Evolutionary conservation across 2,329 filamentous ascomycete species (phyloP).

Genomic region (Penicillium crustosum): DNA sequence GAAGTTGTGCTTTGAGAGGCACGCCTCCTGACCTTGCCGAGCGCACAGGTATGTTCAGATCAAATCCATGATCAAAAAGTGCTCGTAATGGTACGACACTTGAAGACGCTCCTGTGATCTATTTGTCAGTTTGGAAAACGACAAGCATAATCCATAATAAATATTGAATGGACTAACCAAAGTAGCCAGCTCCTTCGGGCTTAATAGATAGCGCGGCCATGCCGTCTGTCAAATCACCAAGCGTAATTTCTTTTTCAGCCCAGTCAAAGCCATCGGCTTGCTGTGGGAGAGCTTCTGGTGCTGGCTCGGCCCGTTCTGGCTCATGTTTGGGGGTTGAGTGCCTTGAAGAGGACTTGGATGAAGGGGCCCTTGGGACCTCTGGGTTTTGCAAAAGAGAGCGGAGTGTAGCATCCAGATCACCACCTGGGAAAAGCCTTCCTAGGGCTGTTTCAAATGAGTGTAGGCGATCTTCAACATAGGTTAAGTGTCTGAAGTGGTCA

Average conservation of each 20-base stretch:
- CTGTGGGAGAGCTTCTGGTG: conserved; percentile 47
- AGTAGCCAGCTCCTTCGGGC: conserved; percentile 43
- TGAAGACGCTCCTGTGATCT: conserved; percentile 35
- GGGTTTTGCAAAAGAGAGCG: conserved; percentile 40
- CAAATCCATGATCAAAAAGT: conserved; percentile 41
- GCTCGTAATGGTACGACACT: conserved; percentile 43
- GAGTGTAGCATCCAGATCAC: conserved; percentile 42
- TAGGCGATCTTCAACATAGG: conserved; percentile 43
- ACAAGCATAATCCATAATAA: neutral
- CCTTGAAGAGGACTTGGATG: conserved; percentile 40
- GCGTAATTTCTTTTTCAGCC: conserved; percentile 41
- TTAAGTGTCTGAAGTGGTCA: conserved; percentile 35
- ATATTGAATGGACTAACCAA: conserved; percentile 27
- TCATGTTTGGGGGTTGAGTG: conserved; percentile 40
- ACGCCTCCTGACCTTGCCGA: conserved; percentile 32
- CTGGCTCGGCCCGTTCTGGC: conserved; percentile 35
- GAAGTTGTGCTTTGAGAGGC: conserved; percentile 40
- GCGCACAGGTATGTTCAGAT: conserved; percentile 38
- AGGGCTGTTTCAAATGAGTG: conserved; percentile 41
- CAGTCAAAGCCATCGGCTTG: conserved; percentile 43
- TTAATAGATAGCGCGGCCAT: conserved; percentile 45
- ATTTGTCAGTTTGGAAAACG: neutral
- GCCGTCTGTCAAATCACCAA: conserved; percentile 41
- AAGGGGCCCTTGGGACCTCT: conserved; percentile 34
- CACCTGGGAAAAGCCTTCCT: conserved; percentile 40